These are phyloP conservation scores for Butyriboletus regius DNA, from an alignment of 1,284 basidiomycete species.

Conservation along the genomic window DNA sequence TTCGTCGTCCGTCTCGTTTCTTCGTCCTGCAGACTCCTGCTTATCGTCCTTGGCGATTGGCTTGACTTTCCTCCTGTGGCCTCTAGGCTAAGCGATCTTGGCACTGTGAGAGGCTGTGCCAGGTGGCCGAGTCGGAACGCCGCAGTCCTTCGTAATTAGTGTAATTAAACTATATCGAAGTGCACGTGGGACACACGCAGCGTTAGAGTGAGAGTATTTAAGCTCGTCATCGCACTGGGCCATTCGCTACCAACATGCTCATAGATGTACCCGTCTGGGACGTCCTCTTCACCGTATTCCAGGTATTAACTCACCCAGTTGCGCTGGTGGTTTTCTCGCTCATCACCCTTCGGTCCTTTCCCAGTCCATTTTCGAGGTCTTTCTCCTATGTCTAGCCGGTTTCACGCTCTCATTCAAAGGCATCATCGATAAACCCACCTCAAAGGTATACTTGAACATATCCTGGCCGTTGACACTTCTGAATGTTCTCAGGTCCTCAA, in stretches of 20 bases:
- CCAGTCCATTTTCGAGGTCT: constrained; percentile 84
- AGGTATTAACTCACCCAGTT: constrained; percentile 10
- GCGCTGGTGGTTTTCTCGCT: not conserved
- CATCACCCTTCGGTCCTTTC: not conserved
- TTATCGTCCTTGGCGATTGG: not conserved
- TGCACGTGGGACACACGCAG: not conserved
- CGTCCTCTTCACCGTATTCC: constrained; percentile 26
- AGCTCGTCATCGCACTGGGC: not conserved
- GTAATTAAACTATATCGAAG: no score
- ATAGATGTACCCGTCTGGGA: constrained; percentile 7
- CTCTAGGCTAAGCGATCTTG: no score
- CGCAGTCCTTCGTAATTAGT: not conserved
- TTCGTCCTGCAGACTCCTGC: no score
- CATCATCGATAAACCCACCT: constrained; percentile 82
- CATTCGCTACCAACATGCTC: not conserved
- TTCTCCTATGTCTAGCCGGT: constrained; percentile 78
- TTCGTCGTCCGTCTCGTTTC: no score
- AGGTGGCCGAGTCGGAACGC: no score
- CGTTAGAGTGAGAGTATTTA: not conserved
- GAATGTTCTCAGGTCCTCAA: constrained; percentile 56
- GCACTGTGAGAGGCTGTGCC: no score
- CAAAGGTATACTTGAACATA: constrained; percentile 50
- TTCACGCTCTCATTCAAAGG: constrained; percentile 74
- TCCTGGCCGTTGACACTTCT: constrained; percentile 1
- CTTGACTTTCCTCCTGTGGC: no score